Evolutionary conservation across 331 rosid genomes (phyloP), one percentile per base, ranked within the genome.

Genomic region (Quercus lobata): DNA sequence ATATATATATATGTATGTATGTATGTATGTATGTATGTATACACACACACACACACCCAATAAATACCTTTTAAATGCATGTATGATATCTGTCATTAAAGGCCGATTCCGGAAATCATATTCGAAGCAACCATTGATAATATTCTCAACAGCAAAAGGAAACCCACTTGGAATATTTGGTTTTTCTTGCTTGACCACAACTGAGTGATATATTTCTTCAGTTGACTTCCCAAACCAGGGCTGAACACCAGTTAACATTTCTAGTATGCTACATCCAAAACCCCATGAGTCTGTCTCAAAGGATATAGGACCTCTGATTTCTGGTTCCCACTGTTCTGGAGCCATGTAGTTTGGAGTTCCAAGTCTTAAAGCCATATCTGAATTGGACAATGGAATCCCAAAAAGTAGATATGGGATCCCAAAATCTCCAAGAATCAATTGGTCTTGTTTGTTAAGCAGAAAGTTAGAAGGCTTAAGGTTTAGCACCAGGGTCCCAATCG

Each of bases 261-360:
- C 89, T 7, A 80, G 24, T 80, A 86, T 35, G 79, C 87, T 80
- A 75, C 89, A 86, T 32, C 83, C 89, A 46, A 86, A 80, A 18
- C 89, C 89, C 89, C 89, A 86, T 0, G 87, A 54, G 68, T 86
- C 87, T 46, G 89, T 83, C 76, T 86, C 87, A 27, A 75, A 74
- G 35, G 87, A 80, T 63, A 86, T 15, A 54, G 89, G 89, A 53
- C 89, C 83, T 62, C 87, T 83, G 57, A 86, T 76, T 69, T 83
- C 85, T 7, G 87, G 85, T 74, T 86, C 87, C 89, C 85, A 86
- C 77, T 86, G 89, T 72, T 86, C 89, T 17, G 89, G 87, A 52
- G 89, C 89, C 89, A 86, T 86, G 79, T 86, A 86, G 58, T 83
- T 86, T n/a, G 89, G 87, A 78, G 85, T 86, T 57, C 89, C 89